Percentiles rank a stretch among this genome's conserved stretches.
Evolutionary conservation across 1,284 basidiomycete genomes (phyloP).

Genomic region (Pascua sp.): DNA sequence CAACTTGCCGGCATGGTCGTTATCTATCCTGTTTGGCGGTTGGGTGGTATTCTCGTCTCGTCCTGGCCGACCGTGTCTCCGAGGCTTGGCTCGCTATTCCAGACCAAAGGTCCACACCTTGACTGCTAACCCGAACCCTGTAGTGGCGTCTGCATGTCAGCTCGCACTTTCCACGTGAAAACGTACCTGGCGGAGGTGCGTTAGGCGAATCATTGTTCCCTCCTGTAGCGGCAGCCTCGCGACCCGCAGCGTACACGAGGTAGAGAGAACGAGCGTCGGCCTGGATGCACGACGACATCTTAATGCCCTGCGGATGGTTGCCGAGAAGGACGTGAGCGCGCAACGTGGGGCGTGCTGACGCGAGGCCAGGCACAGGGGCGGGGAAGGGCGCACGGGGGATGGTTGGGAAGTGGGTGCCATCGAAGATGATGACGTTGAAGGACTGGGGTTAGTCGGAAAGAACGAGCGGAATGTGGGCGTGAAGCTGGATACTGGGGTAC

Average conservation of each 20-base stretch:
- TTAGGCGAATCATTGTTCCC: constrained; percentile 1
- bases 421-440: constrained; percentile 24
- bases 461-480: background rate
- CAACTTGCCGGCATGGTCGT: too few relatives aligned
- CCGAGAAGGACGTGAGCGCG: constrained; percentile 18
- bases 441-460: constrained; percentile 2
- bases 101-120: constrained; percentile 33
- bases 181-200: constrained; percentile 3
- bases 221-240: constrained; percentile 10
- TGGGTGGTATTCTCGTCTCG: too few relatives aligned
- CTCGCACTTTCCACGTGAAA: background rate
- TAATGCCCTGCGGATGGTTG: constrained; percentile 22
- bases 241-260: constrained; percentile 28
- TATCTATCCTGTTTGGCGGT: too few relatives aligned
- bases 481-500: too few relatives aligned
- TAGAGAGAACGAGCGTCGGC: constrained; percentile 31
- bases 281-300: constrained; percentile 31
- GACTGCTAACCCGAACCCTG: constrained; percentile 26
- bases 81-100: background rate
- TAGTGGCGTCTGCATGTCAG: constrained; percentile 4
- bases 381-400: constrained; percentile 4
- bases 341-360: constrained; percentile 5
- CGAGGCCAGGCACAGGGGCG: background rate
- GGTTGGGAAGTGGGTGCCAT: constrained; percentile 22
- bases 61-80: too few relatives aligned